Base-by-base conservation (phyloP, 768 basidiomycete genomes). In the Podaxis sp. region DNA sequence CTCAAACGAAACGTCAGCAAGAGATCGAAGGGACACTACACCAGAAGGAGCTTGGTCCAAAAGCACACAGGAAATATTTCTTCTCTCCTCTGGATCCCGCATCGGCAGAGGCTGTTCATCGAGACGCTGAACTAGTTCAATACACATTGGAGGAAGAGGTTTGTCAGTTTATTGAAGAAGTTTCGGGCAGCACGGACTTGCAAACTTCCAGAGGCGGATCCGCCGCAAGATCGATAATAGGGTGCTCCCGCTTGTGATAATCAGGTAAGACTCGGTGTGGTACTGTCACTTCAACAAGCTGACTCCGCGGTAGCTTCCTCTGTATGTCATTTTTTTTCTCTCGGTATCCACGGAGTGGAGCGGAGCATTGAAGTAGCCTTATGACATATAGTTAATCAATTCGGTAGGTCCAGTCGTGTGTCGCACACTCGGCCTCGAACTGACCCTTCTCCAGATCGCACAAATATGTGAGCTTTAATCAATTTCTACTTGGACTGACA, bases 61-160 rank as follows among this genome's bases (percentile, higher is more conserved):
- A 70, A 67, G 59, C 72, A 4, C 73, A 73, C 59, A 73, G 80
- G 67, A 79, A 77, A 52, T 68, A 78, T 54, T 81, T 84, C 67
- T 84, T 84, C 66, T 74, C 76, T 1, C 73, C 77, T 7, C 68
- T 84, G 18, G 82, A 84, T 59, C 64, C 73, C 18, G 63, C 69
- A 0, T 75, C 76, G 42, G 81, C 83, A 4, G 77, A 81, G 5
- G 83, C 82, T 7, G 80, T 84, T 6, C 72, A 84, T 63, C 70
- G 63, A 3, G 82, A 84, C 66, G 83, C 83, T 1, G 77, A 77
- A 44, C 66, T 62, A 2, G 80, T 85, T 1, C 76, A 78, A 55
- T 85, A 74, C 63, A 79, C 77, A 1, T 69, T 72, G n/a, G 80
- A 73, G 16, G 82, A 84, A 66, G 81, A 83, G 72, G 81, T 82